Evolutionary conservation across 305 asterid genomes (phyloP).

Genomic region (Nicotiana rustica): DNA sequence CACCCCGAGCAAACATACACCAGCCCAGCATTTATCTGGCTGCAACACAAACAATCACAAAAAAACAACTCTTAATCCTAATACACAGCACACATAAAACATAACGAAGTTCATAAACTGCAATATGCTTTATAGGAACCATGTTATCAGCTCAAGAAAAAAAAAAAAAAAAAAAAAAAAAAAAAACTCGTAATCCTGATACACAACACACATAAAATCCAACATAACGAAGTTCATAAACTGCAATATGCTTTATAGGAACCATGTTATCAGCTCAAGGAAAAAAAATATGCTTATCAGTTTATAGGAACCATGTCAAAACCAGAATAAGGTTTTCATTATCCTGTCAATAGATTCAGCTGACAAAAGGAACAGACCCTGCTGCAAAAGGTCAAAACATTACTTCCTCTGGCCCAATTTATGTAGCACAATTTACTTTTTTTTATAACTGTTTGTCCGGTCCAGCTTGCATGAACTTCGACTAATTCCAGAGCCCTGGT

Average conservation of each 20-base stretch:
- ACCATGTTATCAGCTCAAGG: not conserved
- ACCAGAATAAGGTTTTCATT: not conserved
- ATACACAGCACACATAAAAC: not conserved
- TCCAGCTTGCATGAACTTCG: too few relatives aligned
- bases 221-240: not conserved
- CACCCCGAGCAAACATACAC: conserved; percentile 87
- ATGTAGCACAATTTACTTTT: too few relatives aligned
- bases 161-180: too few relatives aligned
- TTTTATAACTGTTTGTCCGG: too few relatives aligned
- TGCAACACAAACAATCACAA: conserved; percentile 45
- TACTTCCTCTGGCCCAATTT: too few relatives aligned
- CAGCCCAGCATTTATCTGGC: conserved; percentile 94
- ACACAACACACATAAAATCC: not conserved
- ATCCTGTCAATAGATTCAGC: not conserved
- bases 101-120: not conserved
- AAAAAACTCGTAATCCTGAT: not conserved
- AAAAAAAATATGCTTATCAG: too few relatives aligned
- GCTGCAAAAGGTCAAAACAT: not conserved
- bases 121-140: not conserved
- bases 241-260: not conserved
- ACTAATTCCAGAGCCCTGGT: too few relatives aligned
- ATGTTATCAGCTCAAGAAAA: too few relatives aligned
- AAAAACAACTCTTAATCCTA: not conserved
- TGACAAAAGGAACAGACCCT: not conserved
- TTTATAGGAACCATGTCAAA: not conserved